Evolutionary conservation across 2,329 filamentous ascomycete genomes (phyloP), one percentile per base, ranked within the genome.

Genomic region (Penicillium polonicum): DNA sequence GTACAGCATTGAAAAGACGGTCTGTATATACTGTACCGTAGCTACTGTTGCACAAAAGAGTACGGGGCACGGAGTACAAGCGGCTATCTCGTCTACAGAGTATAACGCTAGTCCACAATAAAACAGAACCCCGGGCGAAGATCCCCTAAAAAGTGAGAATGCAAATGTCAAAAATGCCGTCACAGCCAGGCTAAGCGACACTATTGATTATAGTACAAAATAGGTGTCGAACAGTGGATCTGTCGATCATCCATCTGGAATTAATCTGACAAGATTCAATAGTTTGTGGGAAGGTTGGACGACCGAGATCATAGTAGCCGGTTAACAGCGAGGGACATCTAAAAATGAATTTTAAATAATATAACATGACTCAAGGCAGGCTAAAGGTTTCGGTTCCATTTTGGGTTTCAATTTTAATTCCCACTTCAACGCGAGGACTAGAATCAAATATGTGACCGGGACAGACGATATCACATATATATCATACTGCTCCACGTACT

Each of bases 201-300:
- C 63, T 65, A 65, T 65, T 65, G 63, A 63, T 50, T 57, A 50
- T 31, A 29, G 49, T 57, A 56, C 27, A 33, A 9, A 35, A 33
- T 21, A 29, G 36, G 52, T 42, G 19, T 60, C 41, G 57, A 56
- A 45, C 55, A 44, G 62, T 61, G 62, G 63, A 60, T 54, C 50
- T 42, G 62, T 45, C 57, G 62, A 65, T 65, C 62, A 43, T 48
- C 9, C 8, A 31, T 29, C 25, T 53, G 48, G 42, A 39, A 55
- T 38, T 38, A 35, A 54, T 50, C n/a, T 29, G 29, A 53, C 35
- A 54, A 52, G 33, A 64, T 58, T 65, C 62, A 63, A 65, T 66
- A 66, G 64, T 59, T 48, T 31, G 17, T 29, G 21, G 7, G 29
- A 48, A 12, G 33, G 23, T 38, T 38, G 4, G 23, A 49, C 17